Conservation (phyloP, 2,329 filamentous ascomycete species). For the Teratosphaeria pseudoeucalypti region DNA sequence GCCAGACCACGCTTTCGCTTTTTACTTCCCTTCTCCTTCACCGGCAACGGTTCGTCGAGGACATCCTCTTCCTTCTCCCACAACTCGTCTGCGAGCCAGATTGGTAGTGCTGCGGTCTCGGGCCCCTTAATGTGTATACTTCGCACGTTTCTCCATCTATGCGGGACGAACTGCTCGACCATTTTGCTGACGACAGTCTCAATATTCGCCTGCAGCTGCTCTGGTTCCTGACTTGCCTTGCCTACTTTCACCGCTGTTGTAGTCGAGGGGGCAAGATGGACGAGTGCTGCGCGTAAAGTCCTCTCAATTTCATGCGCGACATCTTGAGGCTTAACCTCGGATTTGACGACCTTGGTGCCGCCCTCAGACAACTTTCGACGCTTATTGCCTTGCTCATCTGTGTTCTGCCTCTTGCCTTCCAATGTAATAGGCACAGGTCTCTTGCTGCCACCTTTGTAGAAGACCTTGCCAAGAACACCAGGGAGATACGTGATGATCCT, state of each 20-base stretch:
- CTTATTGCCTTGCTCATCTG: conserved; percentile 44
- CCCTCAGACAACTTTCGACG: conserved; percentile 32
- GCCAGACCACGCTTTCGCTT: conserved; percentile 23
- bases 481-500: conserved; percentile 66
- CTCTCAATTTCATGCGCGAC: conserved; percentile 74
- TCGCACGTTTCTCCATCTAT: conserved; percentile 79
- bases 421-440: conserved; percentile 76
- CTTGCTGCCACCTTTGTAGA: conserved; percentile 77
- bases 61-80: conserved; percentile 74
- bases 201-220: conserved; percentile 73
- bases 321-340: conserved; percentile 49
- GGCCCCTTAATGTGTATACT: conserved; percentile 84
- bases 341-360: conserved; percentile 28
- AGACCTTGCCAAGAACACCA: conserved; percentile 74
- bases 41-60: conserved; percentile 40
- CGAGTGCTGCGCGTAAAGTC: conserved; percentile 64
- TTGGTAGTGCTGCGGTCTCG: conserved; percentile 77
- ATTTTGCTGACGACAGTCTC: conserved; percentile 58
- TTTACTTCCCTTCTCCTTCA: conserved; percentile 17
- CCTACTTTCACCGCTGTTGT: conserved; percentile 76
- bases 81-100: conserved; percentile 87
- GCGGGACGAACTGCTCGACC: conserved; percentile 69
- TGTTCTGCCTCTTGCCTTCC: conserved; percentile 39
- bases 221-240: conserved; percentile 59
- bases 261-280: conserved; percentile 67